Evolutionary conservation across 139 green algal genomes (phyloP).

Genomic region (Coccomyxa sp.): DNA sequence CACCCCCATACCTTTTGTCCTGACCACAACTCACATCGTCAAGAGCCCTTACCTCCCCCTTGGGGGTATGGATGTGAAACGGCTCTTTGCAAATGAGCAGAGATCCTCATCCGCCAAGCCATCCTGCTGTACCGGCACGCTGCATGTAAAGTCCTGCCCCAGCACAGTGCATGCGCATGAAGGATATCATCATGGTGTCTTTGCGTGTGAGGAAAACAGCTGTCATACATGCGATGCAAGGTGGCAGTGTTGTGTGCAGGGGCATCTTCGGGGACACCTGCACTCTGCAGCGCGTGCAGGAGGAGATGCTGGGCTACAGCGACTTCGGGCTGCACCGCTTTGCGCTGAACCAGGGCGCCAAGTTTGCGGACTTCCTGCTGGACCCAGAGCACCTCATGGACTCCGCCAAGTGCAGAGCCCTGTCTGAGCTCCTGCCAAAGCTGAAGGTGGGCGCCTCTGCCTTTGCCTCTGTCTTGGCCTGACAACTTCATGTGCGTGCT

Average conservation of each 20-base stretch:
- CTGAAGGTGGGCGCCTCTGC: constrained; percentile 47
- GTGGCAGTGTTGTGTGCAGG: constrained; percentile 14
- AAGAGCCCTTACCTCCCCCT: not conserved
- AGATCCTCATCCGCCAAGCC: too few species aligned
- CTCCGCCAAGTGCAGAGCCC: constrained; percentile 15
- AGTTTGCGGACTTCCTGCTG: constrained; percentile 37
- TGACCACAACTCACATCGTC: not conserved
- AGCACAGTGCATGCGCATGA: too few species aligned
- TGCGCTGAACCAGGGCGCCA: not conserved
- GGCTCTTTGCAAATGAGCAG: too few species aligned
- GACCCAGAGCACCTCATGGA: constrained; percentile 8
- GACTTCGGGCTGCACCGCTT: constrained; percentile 83
- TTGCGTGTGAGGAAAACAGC: too few species aligned
- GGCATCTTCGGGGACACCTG: constrained; percentile 57
- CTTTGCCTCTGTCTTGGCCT: not conserved
- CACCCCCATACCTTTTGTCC: not conserved
- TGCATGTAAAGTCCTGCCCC: too few species aligned
- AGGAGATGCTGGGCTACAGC: constrained; percentile 62
- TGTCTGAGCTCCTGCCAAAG: constrained; percentile 56
- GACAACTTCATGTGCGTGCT: not conserved
- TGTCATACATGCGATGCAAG: not conserved
- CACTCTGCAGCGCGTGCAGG: constrained; percentile 50
- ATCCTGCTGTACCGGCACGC: too few species aligned
- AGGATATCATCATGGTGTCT: too few species aligned
- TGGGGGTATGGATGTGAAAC: too few species aligned